Conservation (phyloP, 345 rosid genomes). For the Gossypium arboreum region DNA sequence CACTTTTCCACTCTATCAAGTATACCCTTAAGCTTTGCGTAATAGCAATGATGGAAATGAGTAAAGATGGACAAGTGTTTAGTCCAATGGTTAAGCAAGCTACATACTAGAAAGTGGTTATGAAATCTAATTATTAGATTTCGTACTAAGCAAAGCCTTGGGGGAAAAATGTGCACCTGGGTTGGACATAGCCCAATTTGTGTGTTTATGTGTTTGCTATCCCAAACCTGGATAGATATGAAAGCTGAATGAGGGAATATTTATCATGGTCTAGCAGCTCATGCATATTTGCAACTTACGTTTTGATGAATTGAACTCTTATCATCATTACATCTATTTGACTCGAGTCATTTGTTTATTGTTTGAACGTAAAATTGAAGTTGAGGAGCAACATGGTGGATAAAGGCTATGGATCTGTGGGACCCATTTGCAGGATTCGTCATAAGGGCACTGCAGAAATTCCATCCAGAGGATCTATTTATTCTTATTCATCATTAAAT, state of each 20-base stretch:
- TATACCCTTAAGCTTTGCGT: conserved; percentile 5
- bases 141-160: not conserved
- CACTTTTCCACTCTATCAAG: not conserved
- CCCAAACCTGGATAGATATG: not conserved
- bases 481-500: conserved; percentile 33
- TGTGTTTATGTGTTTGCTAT: not conserved
- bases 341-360: conserved; percentile 5
- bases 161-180: no score
- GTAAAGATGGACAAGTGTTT: not conserved
- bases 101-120: not conserved
- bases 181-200: not conserved
- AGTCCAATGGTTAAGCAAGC: not conserved
- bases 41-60: not conserved
- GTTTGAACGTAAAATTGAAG: conserved; percentile 31
- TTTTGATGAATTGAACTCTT: conserved; percentile 5
- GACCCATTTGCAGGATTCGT: conserved; percentile 63
- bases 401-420: conserved; percentile 52
- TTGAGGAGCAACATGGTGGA: conserved; percentile 38
- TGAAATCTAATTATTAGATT: not conserved
- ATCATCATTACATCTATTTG: conserved; percentile 12
- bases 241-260: conserved; percentile 5
- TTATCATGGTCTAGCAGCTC: conserved; percentile 1
- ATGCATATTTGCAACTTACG: not conserved
- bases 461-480: conserved; percentile 35
- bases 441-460: conserved; percentile 34